Percentiles rank a stretch among this genome's conserved stretches.
phyloP scores from a whole-genome alignment of 495 filamentous ascomycete species.

The Parachaetomium inaequale region DNA sequence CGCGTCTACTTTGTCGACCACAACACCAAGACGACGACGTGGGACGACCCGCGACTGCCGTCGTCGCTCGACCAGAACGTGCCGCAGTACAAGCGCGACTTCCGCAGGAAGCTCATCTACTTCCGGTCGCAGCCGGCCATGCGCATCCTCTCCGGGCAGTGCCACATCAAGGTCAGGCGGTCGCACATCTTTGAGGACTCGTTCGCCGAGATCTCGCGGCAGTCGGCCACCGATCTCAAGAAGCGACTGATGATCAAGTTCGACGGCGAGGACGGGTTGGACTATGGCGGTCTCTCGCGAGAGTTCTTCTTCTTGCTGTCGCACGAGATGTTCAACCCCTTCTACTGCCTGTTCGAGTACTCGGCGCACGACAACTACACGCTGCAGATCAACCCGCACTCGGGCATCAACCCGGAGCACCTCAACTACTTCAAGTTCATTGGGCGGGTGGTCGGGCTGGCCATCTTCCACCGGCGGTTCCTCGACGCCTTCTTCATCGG shows the following conservation, averaged over 20 bases:
- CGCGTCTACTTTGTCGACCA: conserved; percentile 98
- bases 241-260: conserved; percentile 99
- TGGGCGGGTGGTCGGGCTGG: conserved; percentile 92
- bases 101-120: conserved; percentile 95
- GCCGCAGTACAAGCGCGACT: conserved; percentile 98
- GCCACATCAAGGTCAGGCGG: conserved; percentile 94
- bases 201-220: conserved; percentile 96
- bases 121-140: conserved; percentile 97
- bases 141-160: conserved; percentile 91
- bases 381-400: conserved; percentile 99
- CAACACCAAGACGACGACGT: conserved; percentile 99
- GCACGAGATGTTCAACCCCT: conserved; percentile 99
- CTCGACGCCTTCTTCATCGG: conserved; percentile 99
- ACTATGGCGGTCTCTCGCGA: conserved; percentile 97
- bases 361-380: conserved; percentile 99
- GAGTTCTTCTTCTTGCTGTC: conserved; percentile 99
- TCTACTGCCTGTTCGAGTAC: conserved; percentile 99
- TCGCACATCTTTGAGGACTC: conserved; percentile 98
- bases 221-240: conserved; percentile 94
- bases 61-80: conserved; percentile 98
- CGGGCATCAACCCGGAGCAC: conserved; percentile 98
- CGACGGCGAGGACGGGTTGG: conserved; percentile 94
- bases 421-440: conserved; percentile 99
- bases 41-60: conserved; percentile 94
- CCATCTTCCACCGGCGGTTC: conserved; percentile 98